These are phyloP conservation scores for Physocladia obscura DNA, from an alignment of 192 early-diverging fungal species.

Conservation along the genomic window DNA sequence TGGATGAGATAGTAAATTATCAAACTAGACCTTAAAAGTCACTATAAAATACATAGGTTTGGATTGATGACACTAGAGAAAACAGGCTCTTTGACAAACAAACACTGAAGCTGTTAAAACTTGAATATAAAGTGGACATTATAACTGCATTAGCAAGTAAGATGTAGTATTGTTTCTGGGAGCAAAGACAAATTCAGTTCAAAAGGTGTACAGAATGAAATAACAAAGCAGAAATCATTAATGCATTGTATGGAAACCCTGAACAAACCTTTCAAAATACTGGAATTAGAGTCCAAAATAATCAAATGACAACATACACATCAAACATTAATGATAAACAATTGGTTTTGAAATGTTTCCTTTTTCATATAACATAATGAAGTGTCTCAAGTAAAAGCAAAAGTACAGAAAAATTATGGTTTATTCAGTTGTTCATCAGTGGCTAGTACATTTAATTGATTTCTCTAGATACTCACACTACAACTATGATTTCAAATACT, in stretches of 20 bases:
- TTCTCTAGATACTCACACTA: background rate
- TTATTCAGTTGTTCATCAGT: no score
- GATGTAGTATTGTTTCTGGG: constrained; percentile 10
- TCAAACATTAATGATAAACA: background rate
- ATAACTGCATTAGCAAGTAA: background rate
- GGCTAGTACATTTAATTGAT: background rate
- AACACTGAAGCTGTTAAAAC: background rate
- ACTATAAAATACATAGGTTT: background rate
- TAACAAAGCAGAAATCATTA: background rate
- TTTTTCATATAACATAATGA: background rate
- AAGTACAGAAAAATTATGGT: no score
- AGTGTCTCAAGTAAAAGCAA: background rate
- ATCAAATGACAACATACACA: constrained; percentile 1
- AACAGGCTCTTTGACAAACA: background rate
- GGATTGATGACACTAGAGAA: constrained; percentile 9
- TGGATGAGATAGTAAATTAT: no score
- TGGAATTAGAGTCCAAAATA: no score
- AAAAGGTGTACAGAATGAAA: background rate
- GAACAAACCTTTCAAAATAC: background rate
- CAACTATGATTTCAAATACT: background rate
- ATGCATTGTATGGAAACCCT: background rate
- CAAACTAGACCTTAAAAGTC: background rate
- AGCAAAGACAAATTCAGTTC: constrained; percentile 10
- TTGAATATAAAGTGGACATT: background rate
- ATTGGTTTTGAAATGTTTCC: background rate